Percentiles rank a stretch among this genome's conserved stretches.
Conservation (phyloP, 148 eudicot species). For the Cornus kousa region DNA sequence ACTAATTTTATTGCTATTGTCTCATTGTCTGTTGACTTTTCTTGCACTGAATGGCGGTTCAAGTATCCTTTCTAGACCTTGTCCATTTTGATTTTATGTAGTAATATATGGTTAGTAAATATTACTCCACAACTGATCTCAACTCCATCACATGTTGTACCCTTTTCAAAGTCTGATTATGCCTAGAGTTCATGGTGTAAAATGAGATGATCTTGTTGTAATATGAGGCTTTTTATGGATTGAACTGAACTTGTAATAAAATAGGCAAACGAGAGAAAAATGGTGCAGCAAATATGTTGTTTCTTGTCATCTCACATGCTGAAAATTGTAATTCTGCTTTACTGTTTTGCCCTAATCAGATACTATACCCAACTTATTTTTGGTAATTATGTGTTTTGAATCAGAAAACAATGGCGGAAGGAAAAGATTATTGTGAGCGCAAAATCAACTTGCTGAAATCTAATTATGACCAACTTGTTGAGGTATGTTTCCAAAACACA, state of each 20-base stretch:
- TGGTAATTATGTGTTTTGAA: slow-evolving; percentile 15
- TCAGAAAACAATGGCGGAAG: slow-evolving; percentile 93
- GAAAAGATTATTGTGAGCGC: slow-evolving; percentile 93
- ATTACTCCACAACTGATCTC: not conserved
- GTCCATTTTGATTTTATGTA: not conserved
- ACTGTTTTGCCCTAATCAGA: not conserved
- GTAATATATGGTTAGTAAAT: not conserved
- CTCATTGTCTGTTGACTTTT: not conserved
- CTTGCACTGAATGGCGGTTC: not conserved
- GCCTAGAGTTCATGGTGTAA: not conserved
- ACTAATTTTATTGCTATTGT: too few species aligned
- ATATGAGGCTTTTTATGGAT: not conserved
- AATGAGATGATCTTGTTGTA: not conserved
- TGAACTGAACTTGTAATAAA: not conserved
- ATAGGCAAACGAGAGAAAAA: too few species aligned
- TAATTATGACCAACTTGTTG: slow-evolving; percentile 92
- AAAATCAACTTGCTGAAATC: slow-evolving; percentile 89
- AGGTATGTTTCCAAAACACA: slow-evolving; percentile 45
- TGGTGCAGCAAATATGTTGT: not conserved
- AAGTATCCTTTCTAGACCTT: not conserved
- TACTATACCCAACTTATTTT: slow-evolving; percentile 2
- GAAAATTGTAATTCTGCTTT: not conserved
- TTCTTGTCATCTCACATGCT: not conserved
- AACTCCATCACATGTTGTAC: not conserved
- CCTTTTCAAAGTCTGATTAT: not conserved